Evolutionary conservation across 164 flowering plant genomes (phyloP).

Genomic region (Magnolia sinica): DNA sequence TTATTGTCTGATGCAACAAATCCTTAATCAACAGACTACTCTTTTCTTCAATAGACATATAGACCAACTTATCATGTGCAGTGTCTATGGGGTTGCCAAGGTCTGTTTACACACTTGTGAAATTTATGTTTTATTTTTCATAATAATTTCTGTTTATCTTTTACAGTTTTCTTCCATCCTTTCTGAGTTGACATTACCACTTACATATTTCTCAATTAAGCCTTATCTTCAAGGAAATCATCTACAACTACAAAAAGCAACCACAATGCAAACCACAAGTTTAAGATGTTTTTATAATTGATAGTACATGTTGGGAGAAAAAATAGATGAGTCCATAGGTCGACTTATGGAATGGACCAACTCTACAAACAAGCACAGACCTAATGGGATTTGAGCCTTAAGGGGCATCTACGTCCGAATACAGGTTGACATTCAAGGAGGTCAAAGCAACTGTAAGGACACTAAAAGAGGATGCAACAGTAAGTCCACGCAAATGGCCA

Average conservation of each 20-base stretch:
- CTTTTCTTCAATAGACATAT: constrained; percentile 89
- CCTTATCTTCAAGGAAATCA: constrained; percentile 80
- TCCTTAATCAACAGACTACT: constrained; percentile 62
- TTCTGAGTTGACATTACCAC: constrained; percentile 6
- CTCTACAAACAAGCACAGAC: no score
- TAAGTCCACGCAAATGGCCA: no score
- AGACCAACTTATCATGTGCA: constrained; percentile 91
- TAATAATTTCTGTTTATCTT: not conserved
- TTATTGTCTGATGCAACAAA: constrained; percentile 75
- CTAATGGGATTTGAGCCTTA: no score
- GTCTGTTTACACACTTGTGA: constrained; percentile 32
- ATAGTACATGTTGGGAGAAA: no score
- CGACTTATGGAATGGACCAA: no score
- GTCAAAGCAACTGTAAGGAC: no score
- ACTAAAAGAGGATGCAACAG: no score
- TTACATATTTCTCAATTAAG: constrained; percentile 80
- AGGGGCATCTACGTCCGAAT: no score
- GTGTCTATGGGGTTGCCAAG: constrained; percentile 95
- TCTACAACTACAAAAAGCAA: constrained; percentile 82
- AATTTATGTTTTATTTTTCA: not conserved
- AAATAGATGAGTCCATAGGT: no score
- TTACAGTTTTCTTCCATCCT: no score
- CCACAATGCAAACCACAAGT: constrained; percentile 94
- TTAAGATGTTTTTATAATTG: no score
- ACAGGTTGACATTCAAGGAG: no score